Conservation (phyloP, 768 basidiomycete species). For the Russula vinacea region DNA sequence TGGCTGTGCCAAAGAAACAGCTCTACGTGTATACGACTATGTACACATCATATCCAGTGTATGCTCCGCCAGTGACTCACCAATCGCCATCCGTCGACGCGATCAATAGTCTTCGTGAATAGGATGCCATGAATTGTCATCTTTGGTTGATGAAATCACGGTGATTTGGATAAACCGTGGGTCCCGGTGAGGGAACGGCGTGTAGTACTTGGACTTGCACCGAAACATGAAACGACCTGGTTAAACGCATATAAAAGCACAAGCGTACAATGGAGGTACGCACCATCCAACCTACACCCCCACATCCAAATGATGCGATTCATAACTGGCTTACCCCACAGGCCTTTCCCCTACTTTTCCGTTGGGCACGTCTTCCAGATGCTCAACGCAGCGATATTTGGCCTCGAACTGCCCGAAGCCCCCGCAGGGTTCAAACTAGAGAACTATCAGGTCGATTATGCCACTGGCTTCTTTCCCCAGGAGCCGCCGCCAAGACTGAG, state of each 20-base stretch:
- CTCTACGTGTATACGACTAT: slow-evolving; percentile 17
- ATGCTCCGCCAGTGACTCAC: slow-evolving; percentile 21
- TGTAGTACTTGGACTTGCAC: slow-evolving; percentile 7
- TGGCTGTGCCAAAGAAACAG: slow-evolving; percentile 15
- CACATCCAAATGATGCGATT: slow-evolving; percentile 17
- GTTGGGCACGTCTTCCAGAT: slow-evolving; percentile 26
- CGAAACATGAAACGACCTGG: slow-evolving; percentile 18
- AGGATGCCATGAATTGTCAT: slow-evolving; percentile 8
- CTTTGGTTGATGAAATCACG: slow-evolving; percentile 26
- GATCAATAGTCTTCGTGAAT: slow-evolving; percentile 22
- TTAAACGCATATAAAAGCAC: slow-evolving; percentile 13
- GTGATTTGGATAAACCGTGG: slow-evolving; percentile 17
- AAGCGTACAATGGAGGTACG: background rate
- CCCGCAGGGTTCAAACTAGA: slow-evolving; percentile 20
- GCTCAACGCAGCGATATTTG: slow-evolving; percentile 20
- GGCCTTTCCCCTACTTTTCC: slow-evolving; percentile 17
- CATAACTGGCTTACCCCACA: slow-evolving; percentile 14
- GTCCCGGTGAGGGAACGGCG: background rate
- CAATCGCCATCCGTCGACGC: slow-evolving; percentile 15
- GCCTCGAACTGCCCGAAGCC: slow-evolving; percentile 4
- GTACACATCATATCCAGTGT: slow-evolving; percentile 6
- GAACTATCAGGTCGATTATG: slow-evolving; percentile 53
- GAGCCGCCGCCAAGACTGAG: slow-evolving; percentile 57
- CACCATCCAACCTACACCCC: background rate
- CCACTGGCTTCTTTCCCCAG: slow-evolving; percentile 83